Evolutionary conservation across 1,284 basidiomycete species (phyloP), one percentile per base, ranked within the genome.

Genomic region (Puccinia coronata): DNA sequence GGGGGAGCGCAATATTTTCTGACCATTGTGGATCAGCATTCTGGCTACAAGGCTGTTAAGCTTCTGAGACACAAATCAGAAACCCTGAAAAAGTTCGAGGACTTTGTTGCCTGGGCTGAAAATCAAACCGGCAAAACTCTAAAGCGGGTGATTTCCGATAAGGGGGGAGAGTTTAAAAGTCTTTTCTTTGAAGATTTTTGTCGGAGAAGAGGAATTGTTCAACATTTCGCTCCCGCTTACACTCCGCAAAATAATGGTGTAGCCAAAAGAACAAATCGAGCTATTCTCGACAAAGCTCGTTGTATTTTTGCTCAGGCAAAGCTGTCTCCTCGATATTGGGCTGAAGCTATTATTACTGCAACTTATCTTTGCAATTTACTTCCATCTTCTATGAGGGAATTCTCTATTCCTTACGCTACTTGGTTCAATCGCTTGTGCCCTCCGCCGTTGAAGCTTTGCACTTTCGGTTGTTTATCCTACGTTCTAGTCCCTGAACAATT

Each of bases 1-100:
- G 12, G 3, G 5, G 65, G 65, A 8, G 4, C 6, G 8, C 65
- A 43, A 69, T 69, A 69, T 31, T 72, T 72, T 20, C 25, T 72
- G 6, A 53, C 51, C 6, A 72, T 72, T 14, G 51, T 72, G 4
- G 51, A 72, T 36, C 51, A 72, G 43, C 23, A 12, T 16, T 14
- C 28, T 12, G 51, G 51, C 14, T 53, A n/a, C 23, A 72, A 51
- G 28, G 12, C 16, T 16, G 25, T 72, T 39, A 47, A 53, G 31
- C 34, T 72, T 18, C 31, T 72, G 25, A 72, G 43, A 34, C 39
- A 67, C 8, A 67, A 67, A 16, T 67, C 65, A n/a, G 39, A 67
- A 23, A 67, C 65, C 14, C 20, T 67, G 23, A 20, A 67, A 11
- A 28, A 47, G 47, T 25, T 67, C 11, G 12, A 61, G 23, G 34